Base-by-base conservation (phyloP, 768 basidiomycete genomes). In the Leucocoprinus sp. region DNA sequence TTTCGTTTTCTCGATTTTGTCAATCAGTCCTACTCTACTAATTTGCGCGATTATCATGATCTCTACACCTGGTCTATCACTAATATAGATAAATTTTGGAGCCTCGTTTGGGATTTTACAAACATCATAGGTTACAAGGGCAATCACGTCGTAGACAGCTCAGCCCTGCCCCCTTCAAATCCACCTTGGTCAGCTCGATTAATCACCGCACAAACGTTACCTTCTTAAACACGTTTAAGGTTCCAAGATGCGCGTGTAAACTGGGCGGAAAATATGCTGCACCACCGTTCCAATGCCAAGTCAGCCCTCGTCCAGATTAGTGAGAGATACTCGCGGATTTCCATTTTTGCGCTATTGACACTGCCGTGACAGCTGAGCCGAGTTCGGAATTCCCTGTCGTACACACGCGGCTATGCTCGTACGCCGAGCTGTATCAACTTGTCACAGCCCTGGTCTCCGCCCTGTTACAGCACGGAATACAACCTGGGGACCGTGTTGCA, bases 251-350 rank as follows among this genome's bases (percentile, higher is more conserved):
- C 85, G 3, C 67, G 61, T 24, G 61, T 89, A 37, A 88, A 88
- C 57, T 89, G 82, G 79, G 84, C 87, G 17, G 84, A 90, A 65
- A 88, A 89, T 56, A 82, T 88, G 75, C 65, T 89, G 28, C 64
- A 65, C 22, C 72, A 68, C 57, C 76, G 80, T 50, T 74, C 76
- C 29, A 58, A 65, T 22, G 63, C 71, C 45, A 81, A 80, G 58
- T 55, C 74, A 3, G 85, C 87, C 1, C 67, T 89, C 49, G 71
- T 88, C 40, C 78, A 85, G 69, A 71, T 75, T 52, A 79, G 83
- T 85, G 60, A 48, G 76, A 78, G 27, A 43, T 52, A 44, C 51
- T 50, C 50, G 48, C 9, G 31, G 31, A 4, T 31, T 52, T 34
- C 50, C 36, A 46, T 43, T 27, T 15, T 43, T 45, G 39, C 50